These are phyloP conservation scores for Aegilops bicornis DNA, from an alignment of 176 grass and related monocot species.

Conservation along the genomic window DNA sequence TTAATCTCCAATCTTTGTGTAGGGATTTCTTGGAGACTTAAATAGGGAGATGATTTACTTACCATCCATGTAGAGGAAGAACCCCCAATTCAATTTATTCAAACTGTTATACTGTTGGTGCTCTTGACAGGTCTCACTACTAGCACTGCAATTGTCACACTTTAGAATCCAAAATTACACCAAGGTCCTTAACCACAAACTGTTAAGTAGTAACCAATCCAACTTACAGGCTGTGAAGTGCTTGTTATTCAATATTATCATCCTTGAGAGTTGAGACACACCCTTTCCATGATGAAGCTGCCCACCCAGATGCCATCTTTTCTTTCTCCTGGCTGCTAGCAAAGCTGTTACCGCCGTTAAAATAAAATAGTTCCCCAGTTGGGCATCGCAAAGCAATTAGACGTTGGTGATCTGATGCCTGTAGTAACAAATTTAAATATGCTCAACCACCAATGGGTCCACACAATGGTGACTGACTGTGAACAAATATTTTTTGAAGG, in stretches of 20 bases:
- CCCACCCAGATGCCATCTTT: conserved; percentile 35
- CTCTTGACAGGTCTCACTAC: not conserved
- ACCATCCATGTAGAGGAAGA: not conserved
- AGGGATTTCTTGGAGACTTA: not conserved
- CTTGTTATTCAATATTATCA: conserved; percentile 45
- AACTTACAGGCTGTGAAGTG: conserved; percentile 7
- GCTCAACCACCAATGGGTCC: not conserved
- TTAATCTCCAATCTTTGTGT: not conserved
- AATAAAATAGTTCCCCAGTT: not conserved
- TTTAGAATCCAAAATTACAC: conserved; percentile 15
- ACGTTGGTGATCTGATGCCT: conserved; percentile 35
- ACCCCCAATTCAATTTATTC: not conserved
- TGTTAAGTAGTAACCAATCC: conserved; percentile 9
- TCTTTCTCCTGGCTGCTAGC: conserved; percentile 35
- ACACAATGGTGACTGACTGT: conserved; percentile 28
- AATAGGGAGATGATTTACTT: not conserved
- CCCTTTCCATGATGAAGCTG: conserved; percentile 57
- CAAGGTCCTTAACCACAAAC: conserved; percentile 7
- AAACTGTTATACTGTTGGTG: not conserved
- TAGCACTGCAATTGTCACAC: conserved; percentile 12
- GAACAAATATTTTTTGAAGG: not conserved
- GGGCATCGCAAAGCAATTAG: conserved; percentile 34
- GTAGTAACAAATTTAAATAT: conserved; percentile 8
- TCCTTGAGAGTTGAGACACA: conserved; percentile 36
- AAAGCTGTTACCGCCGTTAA: conserved; percentile 47